phyloP scores from a whole-genome alignment of 2,329 filamentous ascomycete species.

The Alternaria viburni region DNA sequence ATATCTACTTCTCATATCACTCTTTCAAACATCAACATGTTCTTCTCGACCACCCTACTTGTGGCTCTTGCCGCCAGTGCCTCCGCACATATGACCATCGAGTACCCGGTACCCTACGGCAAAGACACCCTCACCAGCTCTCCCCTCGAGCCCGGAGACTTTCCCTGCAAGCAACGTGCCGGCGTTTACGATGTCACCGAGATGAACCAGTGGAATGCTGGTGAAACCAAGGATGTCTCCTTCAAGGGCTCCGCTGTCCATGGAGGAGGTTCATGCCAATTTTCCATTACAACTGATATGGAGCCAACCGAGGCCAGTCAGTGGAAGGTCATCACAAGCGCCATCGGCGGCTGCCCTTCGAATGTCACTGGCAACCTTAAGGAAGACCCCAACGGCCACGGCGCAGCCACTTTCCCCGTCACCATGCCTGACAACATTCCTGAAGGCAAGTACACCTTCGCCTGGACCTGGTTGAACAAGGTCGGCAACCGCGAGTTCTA shows the following conservation, averaged over 20 bases:
- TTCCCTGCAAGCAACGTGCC: constrained; percentile 77
- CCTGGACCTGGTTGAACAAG: constrained; percentile 96
- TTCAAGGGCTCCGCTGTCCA: constrained; percentile 68
- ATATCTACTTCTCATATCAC: constrained; percentile 23
- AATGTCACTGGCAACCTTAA: constrained; percentile 29
- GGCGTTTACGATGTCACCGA: constrained; percentile 60
- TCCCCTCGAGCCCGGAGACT: constrained; percentile 70
- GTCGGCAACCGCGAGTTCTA: constrained; percentile 95
- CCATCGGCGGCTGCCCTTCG: constrained; percentile 83
- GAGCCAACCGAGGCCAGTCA: constrained; percentile 34
- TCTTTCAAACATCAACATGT: constrained; percentile 49
- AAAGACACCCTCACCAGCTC: constrained; percentile 61
- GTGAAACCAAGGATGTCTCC: constrained; percentile 56
- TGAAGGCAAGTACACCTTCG: constrained; percentile 77
- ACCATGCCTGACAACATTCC: constrained; percentile 73
- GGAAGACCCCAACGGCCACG: constrained; percentile 38
- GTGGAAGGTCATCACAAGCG: constrained; percentile 91
- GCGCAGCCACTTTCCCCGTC: constrained; percentile 73
- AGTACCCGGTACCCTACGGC: constrained; percentile 68
- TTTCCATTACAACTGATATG: constrained; percentile 55
- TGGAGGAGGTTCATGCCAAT: constrained; percentile 90
- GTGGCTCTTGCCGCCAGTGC: constrained; percentile 63
- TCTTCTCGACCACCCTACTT: constrained; percentile 60
- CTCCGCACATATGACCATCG: constrained; percentile 65
- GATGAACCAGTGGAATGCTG: constrained; percentile 61